phyloP scores from a whole-genome alignment of 129 eudicot genomes.

The Sambucus nigra region DNA sequence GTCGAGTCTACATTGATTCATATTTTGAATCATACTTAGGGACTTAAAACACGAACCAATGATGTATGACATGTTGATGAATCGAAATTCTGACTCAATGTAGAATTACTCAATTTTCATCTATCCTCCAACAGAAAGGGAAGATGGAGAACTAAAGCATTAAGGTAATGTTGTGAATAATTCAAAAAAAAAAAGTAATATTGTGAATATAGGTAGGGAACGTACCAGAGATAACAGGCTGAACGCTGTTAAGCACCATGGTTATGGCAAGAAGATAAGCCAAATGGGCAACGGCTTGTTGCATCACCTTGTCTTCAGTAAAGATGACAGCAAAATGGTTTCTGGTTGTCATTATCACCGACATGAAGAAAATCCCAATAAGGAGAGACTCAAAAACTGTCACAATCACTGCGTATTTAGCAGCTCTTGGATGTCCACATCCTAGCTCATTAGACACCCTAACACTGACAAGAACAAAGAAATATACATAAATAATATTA shows the following conservation, averaged over 20 bases:
- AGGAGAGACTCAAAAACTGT: conserved; percentile 48
- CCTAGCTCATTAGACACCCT: conserved; percentile 75
- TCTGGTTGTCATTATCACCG: conserved; percentile 32
- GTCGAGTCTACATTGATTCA: too few relatives aligned
- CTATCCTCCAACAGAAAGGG: too few relatives aligned
- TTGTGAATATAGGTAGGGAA: background rate
- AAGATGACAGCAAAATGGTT: conserved; percentile 53
- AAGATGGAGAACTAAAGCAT: too few relatives aligned
- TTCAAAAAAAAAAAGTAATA: too few relatives aligned
- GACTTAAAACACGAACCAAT: too few relatives aligned
- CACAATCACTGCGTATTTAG: conserved; percentile 57
- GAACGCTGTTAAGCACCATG: conserved; percentile 59
- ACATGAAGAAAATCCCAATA: conserved; percentile 52
- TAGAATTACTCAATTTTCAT: too few relatives aligned
- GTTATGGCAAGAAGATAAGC: conserved; percentile 61
- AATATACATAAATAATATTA: background rate
- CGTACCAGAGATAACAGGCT: conserved; percentile 65
- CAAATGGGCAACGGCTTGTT: conserved; percentile 48
- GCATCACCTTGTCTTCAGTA: conserved; percentile 43
- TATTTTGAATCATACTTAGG: too few relatives aligned
- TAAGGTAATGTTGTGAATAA: too few relatives aligned
- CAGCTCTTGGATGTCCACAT: conserved; percentile 59
- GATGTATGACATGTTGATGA: too few relatives aligned
- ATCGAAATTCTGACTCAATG: too few relatives aligned
- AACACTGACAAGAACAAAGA: conserved; percentile 24